Evolutionary conservation across 2,329 filamentous ascomycete genomes (phyloP).

Genomic region (Hypocreales sp.): DNA sequence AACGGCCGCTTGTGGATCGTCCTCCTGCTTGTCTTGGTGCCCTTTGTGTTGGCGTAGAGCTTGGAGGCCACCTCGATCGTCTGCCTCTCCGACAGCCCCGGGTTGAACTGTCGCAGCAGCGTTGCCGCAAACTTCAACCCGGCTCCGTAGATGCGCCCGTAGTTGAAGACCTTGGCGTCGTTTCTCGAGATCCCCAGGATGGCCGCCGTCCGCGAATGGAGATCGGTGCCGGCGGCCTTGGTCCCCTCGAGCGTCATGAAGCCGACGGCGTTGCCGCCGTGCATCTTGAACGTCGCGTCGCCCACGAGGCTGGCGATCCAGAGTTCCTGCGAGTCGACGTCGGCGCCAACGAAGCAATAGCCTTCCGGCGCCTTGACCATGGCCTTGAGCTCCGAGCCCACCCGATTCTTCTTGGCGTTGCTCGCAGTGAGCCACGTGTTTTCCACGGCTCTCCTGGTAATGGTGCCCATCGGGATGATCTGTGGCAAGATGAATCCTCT

Average conservation of each 20-base stretch:
- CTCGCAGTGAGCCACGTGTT: constrained; percentile 98
- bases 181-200: constrained; percentile 92
- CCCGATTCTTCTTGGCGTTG: constrained; percentile 90
- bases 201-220: constrained; percentile 83
- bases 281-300: constrained; percentile 85
- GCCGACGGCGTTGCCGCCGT: constrained; percentile 91
- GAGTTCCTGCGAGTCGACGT: constrained; percentile 92
- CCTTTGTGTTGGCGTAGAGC: constrained; percentile 82
- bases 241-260: constrained; percentile 99
- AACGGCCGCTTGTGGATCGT: constrained; percentile 59
- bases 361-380: constrained; percentile 89
- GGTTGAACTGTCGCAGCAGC: constrained; percentile 86
- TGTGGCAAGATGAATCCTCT: constrained; percentile 82
- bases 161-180: constrained; percentile 96
- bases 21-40: constrained; percentile 66
- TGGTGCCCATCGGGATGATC: constrained; percentile 95
- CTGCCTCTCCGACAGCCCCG: constrained; percentile 61
- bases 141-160: constrained; percentile 96
- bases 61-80: constrained; percentile 62
- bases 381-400: constrained; percentile 91
- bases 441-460: constrained; percentile 85
- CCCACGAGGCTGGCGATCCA: constrained; percentile 96
- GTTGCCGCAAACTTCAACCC: constrained; percentile 87
- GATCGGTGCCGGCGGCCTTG: constrained; percentile 82
- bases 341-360: constrained; percentile 88